Evolutionary conservation across 2,329 filamentous ascomycete species (phyloP), one percentile per base, ranked within the genome.

Genomic region (Metarhizium anisopliae): DNA sequence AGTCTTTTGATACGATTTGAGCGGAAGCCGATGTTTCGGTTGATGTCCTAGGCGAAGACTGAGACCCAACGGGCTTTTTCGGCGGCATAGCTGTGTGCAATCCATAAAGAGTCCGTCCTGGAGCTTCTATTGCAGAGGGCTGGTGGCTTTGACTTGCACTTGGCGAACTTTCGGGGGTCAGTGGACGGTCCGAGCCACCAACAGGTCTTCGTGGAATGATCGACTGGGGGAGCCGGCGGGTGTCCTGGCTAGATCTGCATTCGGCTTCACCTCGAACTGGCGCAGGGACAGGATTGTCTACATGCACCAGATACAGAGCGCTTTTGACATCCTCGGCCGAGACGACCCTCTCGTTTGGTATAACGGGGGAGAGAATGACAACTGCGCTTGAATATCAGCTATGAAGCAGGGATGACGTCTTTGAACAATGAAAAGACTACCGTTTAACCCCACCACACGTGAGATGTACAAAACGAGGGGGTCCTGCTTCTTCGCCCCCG

Each of bases 321-420:
- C 85, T 90, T 55, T 87, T 83, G 51, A 99, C 86, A 67, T 96
- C 93, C 67, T 92, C 86, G 49, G 83, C 85, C 0, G 90, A 95
- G 60, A 99, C 90, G 58, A 90, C 93, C 69, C 94, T 96, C 47
- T 87, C 80, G 53, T 89, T 85, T 2, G 94, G 94, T 68, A 95
- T 96, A 59, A 94, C 81, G 0, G 94, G 89, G 1, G 93, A 95
- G 50, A 99, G 83, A 63, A 96, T 95, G 56, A 96, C 81, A 78
- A 96, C 93, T 94, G 43, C 5, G 50, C n/a, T 55, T 56, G 58
- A 6, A 58, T 47, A 20, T 36, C 13, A 56, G 25, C 7, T 13
- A 10, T 11, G 40, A 6, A 30, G 6, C 10, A 13, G 0, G 35
- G 51, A 43, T 45, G 52, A 52, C 13, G 14, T 35, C 18, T 18